A percentile compares a stretch with the other conserved stretches of the same genome.
Conservation (phyloP, 345 rosid genomes). For the Limnanthes douglasii region DNA sequence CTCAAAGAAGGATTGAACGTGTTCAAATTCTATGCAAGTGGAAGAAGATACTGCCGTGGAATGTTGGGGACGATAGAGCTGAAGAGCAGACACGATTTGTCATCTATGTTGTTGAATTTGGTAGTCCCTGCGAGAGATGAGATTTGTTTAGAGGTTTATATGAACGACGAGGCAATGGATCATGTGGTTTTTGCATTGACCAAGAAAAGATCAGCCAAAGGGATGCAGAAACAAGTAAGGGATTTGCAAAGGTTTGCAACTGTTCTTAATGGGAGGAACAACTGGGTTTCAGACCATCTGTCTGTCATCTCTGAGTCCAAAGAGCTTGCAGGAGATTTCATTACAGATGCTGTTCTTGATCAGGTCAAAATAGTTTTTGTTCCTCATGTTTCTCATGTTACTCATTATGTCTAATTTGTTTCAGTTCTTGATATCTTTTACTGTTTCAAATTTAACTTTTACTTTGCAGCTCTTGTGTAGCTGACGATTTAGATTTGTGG, state of each 20-base stretch:
- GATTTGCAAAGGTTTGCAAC: conserved; percentile 77
- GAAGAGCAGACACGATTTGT: conserved; percentile 89
- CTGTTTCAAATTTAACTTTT: too few species aligned
- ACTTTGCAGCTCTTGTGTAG: too few species aligned
- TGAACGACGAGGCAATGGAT: conserved; percentile 93
- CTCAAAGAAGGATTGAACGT: conserved; percentile 82
- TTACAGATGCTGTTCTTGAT: conserved; percentile 78
- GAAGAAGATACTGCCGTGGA: conserved; percentile 91
- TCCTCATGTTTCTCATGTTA: not conserved
- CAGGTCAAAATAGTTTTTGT: conserved; percentile 32
- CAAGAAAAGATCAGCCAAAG: conserved; percentile 75
- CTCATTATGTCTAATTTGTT: not conserved
- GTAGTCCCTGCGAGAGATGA: conserved; percentile 84
- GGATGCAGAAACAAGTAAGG: conserved; percentile 69
- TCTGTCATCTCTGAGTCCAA: conserved; percentile 72
- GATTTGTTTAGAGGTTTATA: conserved; percentile 78
- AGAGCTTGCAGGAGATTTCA: conserved; percentile 90
- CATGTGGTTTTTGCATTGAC: conserved; percentile 68
- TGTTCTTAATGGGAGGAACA: conserved; percentile 41
- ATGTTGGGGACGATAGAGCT: conserved; percentile 86
- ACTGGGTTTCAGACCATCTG: conserved; percentile 72
- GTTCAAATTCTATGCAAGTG: conserved; percentile 90
- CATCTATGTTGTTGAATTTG: conserved; percentile 54
- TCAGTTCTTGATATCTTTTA: not conserved
- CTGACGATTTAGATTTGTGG: too few species aligned